Base-by-base conservation (phyloP, 2,329 filamentous ascomycete species). In the Stachybotrys chartarum region DNA sequence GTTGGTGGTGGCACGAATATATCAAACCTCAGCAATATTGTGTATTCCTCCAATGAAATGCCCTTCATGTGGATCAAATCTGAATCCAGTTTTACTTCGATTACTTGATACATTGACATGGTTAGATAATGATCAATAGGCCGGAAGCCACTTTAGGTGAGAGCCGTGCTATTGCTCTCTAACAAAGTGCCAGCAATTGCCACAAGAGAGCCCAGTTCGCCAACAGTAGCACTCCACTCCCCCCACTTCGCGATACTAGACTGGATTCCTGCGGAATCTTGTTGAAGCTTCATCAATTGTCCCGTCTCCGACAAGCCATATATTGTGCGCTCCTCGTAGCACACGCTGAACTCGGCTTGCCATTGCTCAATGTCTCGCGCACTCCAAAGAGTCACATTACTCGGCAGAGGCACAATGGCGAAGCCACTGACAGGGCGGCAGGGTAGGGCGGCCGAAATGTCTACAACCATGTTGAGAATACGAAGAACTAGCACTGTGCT, bases 381-480 rank as follows among this genome's bases (percentile, higher is more conserved):
- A 32, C 51, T 54, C 55, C 56, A 60, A 30, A 57, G 31, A 18
- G 51, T 45, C n/a, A 51, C 53, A n/a, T 42, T 54, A 32, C 52
- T 57, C 32, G 58, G 32, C 7, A 60, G 57, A 31, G 58, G 56
- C 2, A 60, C 30, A 50, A 57, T 45, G 32, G 51, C 53, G 30
- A 58, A 56, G n/a, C 57, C 58, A 11, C 32, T 53, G 30, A 35
- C 39, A 44, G 30, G 51, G 17, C 16, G 49, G 55, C 35, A 50
- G 50, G 24, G 44, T 45, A 54, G 42, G 7, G 31, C 50, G 6
- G 31, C 32, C 31, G 31, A 39, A 42, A 52, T 44, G n/a, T 52
- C 48, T 17, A 47, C 45, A 14, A 56, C n/a, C 30, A 58, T 54
- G 55, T 58, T 55, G 49, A 60, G 51, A 30, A 58, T 58, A 39